Percentiles rank a stretch among this genome's conserved stretches.
These are phyloP conservation scores for Helminthosporium solani DNA, from an alignment of 2,329 filamentous ascomycete genomes.

Conservation along the genomic window DNA sequence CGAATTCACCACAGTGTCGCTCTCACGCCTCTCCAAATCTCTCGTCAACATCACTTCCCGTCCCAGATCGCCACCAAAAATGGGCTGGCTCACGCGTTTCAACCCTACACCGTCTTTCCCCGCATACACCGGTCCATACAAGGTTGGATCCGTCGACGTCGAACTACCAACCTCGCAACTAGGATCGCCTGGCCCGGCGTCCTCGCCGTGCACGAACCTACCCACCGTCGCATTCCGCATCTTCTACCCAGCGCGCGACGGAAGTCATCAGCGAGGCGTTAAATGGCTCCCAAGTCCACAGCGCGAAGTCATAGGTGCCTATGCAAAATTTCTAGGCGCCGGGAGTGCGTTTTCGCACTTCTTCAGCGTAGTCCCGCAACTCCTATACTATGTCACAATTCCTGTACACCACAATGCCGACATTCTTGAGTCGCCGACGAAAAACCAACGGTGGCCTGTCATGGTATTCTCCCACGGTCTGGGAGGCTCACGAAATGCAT, in stretches of 20 bases:
- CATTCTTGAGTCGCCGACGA: conserved; percentile 53
- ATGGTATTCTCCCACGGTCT: conserved; percentile 86
- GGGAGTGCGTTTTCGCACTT: conserved; percentile 3
- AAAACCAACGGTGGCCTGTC: conserved; percentile 68
- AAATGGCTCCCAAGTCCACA: conserved; percentile 80
- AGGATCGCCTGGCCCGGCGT: conserved; percentile 52
- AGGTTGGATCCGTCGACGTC: conserved; percentile 76
- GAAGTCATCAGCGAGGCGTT: conserved; percentile 57
- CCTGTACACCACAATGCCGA: conserved; percentile 71
- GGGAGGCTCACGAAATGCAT: conserved; percentile 77
- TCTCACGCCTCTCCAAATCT: conserved; percentile 24
- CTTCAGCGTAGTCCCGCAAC: conserved; percentile 59
- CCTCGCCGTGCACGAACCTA: conserved; percentile 52
- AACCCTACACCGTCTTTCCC: conserved; percentile 73
- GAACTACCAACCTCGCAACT: conserved; percentile 68
- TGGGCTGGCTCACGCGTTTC: conserved; percentile 50
- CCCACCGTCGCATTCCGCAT: conserved; percentile 77
- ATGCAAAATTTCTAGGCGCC: conserved; percentile 70
- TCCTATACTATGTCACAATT: conserved; percentile 72
- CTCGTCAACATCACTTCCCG: conserved; percentile 11
- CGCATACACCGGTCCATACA: conserved; percentile 72
- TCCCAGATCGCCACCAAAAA: conserved; percentile 20
- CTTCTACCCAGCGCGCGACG: conserved; percentile 65
- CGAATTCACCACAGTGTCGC: conserved; percentile 31
- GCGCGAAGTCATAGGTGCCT: conserved; percentile 70